Percentiles rank a stretch among this genome's conserved stretches.
phyloP scores from a whole-genome alignment of 1,284 basidiomycete genomes.

The Neolentinus lepideus region DNA sequence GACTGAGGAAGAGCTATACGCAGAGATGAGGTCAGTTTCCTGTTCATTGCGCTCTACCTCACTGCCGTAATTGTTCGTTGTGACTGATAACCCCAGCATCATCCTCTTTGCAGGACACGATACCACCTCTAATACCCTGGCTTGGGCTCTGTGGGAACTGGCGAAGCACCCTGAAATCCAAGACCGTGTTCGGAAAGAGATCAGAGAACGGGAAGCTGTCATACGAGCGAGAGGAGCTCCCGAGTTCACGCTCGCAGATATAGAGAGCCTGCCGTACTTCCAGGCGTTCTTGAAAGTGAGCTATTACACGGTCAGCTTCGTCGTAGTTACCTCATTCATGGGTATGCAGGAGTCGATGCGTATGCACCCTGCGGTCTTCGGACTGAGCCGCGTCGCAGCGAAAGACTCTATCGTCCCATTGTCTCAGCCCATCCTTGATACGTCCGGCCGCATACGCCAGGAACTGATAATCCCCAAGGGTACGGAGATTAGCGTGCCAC shows the following conservation, averaged over 20 bases:
- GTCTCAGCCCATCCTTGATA: not conserved
- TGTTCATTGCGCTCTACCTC: not conserved
- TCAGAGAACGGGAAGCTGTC: not conserved
- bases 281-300: slow-evolving; percentile 10
- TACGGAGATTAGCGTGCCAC: not conserved
- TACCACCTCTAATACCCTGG: slow-evolving; percentile 13
- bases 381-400: not conserved
- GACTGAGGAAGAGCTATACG: not conserved
- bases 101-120: slow-evolving; percentile 15
- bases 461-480: not conserved
- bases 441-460: not conserved
- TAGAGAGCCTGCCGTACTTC: not conserved
- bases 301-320: not conserved
- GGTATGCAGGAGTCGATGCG: not conserved
- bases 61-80: not conserved
- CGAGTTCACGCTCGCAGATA: not conserved
- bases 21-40: not conserved
- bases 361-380: not conserved
- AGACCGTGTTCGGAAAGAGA: slow-evolving; percentile 12
- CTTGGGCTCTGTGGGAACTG: slow-evolving; percentile 14
- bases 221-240: not conserved
- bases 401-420: not conserved
- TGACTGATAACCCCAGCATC: slow-evolving; percentile 4
- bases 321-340: not conserved
- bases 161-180: slow-evolving; percentile 12